Evolutionary conservation across 2,329 filamentous ascomycete species (phyloP), one percentile per base, ranked within the genome.

Genomic region (Aspergillus sojae): DNA sequence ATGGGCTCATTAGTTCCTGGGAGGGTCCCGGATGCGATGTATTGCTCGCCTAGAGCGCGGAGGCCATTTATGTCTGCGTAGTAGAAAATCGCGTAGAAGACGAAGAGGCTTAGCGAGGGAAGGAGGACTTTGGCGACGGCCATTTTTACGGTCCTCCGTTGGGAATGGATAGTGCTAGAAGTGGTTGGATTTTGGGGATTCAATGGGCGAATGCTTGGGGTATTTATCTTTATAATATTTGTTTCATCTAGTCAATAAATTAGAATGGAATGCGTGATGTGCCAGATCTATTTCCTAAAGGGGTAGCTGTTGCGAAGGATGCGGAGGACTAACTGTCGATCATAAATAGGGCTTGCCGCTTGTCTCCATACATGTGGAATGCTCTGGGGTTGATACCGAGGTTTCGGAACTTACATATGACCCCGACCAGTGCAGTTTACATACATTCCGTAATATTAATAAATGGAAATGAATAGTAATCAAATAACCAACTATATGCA

Each of bases 31-130:
- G 71, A 67, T 11, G 45, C 69, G 21, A 75, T 64, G 6, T 66
- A 60, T 16, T 71, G 52, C 4, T 65, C 34, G 10, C 65, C 65
- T 14, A 75, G 57, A 16, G 55, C 62, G 43, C 72, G 57, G 10
- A 74, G 64, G n/a, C 75, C 75, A 63, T 78, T 79, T 56, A 65
- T 65, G 7, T 72, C 62, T 11, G 72, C 69, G 55, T 75, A 78
- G 62, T 75, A 72, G 64, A 75, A 76, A 9, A 78, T 72, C 3
- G 72, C 71, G 61, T 75, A 78, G 60, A 74, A 61, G 39, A 71
- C 75, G 26, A 68, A 72, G 12, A 72, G 63, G 62, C 74, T 74
- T 34, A 78, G 67, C 14, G 73, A 67, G 36, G 72, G 75, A 4
- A 78, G 69, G 34, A 75, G 28, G 36, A 68, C 62, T 62, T 66